Evolutionary conservation across 2,329 filamentous ascomycete species (phyloP).

Genomic region (Akanthomyces muscarius): DNA sequence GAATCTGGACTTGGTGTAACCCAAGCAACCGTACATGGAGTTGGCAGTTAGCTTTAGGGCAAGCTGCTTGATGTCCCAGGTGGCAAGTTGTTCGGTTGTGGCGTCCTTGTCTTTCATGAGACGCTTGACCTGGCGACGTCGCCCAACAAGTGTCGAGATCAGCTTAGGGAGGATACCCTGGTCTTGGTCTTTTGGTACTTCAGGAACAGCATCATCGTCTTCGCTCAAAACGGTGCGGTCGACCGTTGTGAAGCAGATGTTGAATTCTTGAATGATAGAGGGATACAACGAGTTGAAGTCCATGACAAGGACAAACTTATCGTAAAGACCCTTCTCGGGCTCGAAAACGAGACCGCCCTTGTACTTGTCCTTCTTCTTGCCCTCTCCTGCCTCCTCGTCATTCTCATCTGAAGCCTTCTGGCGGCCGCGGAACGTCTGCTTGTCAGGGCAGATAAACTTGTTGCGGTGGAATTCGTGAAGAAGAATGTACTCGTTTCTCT

Average conservation of each 20-base stretch:
- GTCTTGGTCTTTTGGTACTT: conserved; percentile 73
- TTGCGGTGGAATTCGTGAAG: conserved; percentile 94
- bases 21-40: conserved; percentile 98
- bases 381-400: conserved; percentile 65
- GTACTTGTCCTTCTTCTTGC: conserved; percentile 98
- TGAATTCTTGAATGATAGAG: conserved; percentile 98
- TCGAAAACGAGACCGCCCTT: conserved; percentile 98
- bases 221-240: conserved; percentile 65
- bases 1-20: conserved; percentile 94
- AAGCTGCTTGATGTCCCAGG: conserved; percentile 97
- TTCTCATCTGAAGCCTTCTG: conserved; percentile 68
- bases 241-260: conserved; percentile 98
- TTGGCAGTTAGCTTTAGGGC: conserved; percentile 97
- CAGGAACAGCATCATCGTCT: conserved; percentile 83
- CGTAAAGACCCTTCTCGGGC: conserved; percentile 93
- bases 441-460: conserved; percentile 98
- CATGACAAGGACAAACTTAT: conserved; percentile 98
- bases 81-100: conserved; percentile 78
- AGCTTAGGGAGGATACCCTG: conserved; percentile 85
- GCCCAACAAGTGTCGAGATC: conserved; percentile 85
- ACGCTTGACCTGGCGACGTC: conserved; percentile 87
- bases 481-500: conserved; percentile 98
- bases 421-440: conserved; percentile 75
- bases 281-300: conserved; percentile 99
- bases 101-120: conserved; percentile 94